Conservation (phyloP, 768 basidiomycete species). For the Boletus huronensis region DNA sequence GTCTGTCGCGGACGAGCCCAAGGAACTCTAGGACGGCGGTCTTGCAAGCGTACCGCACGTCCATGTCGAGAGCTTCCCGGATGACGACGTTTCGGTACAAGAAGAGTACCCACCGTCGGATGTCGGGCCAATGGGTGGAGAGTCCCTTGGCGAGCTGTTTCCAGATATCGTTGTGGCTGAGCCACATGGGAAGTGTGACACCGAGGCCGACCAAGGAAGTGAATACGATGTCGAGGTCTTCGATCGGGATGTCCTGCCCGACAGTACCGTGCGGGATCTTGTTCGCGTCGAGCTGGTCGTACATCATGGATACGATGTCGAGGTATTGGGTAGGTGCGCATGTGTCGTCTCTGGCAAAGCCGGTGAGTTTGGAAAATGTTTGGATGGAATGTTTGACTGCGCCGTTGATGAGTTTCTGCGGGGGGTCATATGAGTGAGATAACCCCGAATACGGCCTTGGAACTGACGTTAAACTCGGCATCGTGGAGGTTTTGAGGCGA, state of each 20-base stretch:
- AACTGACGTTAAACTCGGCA: conserved; percentile 24
- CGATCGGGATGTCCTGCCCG: conserved; percentile 1
- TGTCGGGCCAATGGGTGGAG: conserved; percentile 19
- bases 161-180: conserved; percentile 12
- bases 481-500: background rate
- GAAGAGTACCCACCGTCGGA: conserved; percentile 28
- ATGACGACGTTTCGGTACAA: conserved; percentile 17
- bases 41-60: conserved; percentile 22
- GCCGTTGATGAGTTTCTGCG: conserved; percentile 15
- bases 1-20: conserved; percentile 23
- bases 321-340: conserved; percentile 23
- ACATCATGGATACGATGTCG: conserved; percentile 21
- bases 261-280: conserved; percentile 17
- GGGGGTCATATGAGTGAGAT: background rate
- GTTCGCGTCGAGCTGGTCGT: conserved; percentile 16
- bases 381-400: conserved; percentile 10
- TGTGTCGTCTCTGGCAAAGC: conserved; percentile 7
- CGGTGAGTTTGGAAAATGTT: conserved; percentile 12
- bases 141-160: conserved; percentile 15
- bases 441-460: background rate
- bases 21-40: conserved; percentile 26
- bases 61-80: background rate
- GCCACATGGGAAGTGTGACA: conserved; percentile 23
- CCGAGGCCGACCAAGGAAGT: conserved; percentile 21
- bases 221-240: conserved; percentile 12